Percentiles rank a stretch among this genome's conserved stretches.
Evolutionary conservation across 768 basidiomycete genomes (phyloP).

Genomic region (Leccinum broughii): DNA sequence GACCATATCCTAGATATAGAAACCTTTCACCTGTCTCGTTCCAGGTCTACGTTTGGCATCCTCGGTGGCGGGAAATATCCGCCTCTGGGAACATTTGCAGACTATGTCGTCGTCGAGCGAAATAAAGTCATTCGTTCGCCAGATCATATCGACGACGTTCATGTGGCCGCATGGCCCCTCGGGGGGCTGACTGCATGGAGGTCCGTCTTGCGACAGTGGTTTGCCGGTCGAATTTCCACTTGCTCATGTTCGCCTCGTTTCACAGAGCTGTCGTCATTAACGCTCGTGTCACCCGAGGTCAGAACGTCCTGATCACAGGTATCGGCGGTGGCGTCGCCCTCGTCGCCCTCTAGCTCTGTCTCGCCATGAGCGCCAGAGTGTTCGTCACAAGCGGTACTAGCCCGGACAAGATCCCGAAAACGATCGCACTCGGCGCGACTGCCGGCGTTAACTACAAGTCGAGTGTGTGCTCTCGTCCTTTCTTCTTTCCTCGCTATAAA

Average conservation of each 20-base stretch:
- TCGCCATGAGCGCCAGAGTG: slow-evolving; percentile 76
- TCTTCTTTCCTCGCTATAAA: neutral
- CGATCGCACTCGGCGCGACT: slow-evolving; percentile 65
- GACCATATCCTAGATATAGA: neutral
- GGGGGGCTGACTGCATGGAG: slow-evolving; percentile 84
- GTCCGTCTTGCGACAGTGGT: slow-evolving; percentile 40
- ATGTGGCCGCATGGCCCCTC: slow-evolving; percentile 76
- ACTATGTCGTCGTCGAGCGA: slow-evolving; percentile 73
- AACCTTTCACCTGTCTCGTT: neutral
- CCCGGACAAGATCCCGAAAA: slow-evolving; percentile 66
- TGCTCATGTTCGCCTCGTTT: neutral
- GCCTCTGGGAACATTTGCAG: slow-evolving; percentile 69
- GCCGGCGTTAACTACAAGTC: slow-evolving; percentile 78
- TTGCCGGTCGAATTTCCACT: slow-evolving; percentile 1
- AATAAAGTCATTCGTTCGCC: slow-evolving; percentile 68
- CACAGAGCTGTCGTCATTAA: slow-evolving; percentile 68
- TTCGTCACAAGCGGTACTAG: slow-evolving; percentile 73
- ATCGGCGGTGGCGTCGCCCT: slow-evolving; percentile 86
- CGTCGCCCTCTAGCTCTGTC: slow-evolving; percentile 67
- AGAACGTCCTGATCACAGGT: slow-evolving; percentile 79
- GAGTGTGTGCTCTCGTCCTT: slow-evolving; percentile 39
- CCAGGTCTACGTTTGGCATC: slow-evolving; percentile 54
- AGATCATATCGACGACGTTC: slow-evolving; percentile 62
- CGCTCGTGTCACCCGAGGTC: slow-evolving; percentile 57
- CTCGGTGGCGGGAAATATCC: slow-evolving; percentile 59